Conservation (phyloP, 148 eudicot species). For the Cornus suecica region DNA sequence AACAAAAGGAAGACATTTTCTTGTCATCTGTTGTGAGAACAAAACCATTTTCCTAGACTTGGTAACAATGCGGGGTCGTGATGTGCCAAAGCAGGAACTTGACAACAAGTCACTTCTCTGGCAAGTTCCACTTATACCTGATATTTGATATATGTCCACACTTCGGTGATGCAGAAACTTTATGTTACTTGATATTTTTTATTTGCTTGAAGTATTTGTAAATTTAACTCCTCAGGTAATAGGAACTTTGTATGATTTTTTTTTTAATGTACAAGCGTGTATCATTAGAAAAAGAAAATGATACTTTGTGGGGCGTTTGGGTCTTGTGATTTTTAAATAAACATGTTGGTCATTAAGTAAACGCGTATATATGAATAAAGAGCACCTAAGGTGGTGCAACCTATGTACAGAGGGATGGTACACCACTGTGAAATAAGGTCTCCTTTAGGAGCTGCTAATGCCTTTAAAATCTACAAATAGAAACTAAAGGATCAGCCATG, state of each 20-base stretch:
- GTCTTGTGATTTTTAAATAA: too few relatives aligned
- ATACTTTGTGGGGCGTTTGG: too few relatives aligned
- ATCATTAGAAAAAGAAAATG: too few relatives aligned
- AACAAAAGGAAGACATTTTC: slow-evolving; percentile 94
- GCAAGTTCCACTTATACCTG: slow-evolving; percentile 35
- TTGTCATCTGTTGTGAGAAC: slow-evolving; percentile 95
- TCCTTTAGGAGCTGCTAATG: too few relatives aligned
- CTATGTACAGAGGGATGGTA: too few relatives aligned
- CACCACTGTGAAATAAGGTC: too few relatives aligned
- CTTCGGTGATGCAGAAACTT: not conserved
- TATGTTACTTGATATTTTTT: slow-evolving; percentile 2
- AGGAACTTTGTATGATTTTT: not conserved
- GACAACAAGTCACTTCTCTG: slow-evolving; percentile 90
- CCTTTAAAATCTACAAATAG: too few relatives aligned
- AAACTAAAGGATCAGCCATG: too few relatives aligned
- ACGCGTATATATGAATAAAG: too few relatives aligned
- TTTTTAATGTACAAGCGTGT: too few relatives aligned
- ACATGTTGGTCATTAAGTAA: too few relatives aligned
- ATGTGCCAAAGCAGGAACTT: slow-evolving; percentile 95
- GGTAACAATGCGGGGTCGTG: slow-evolving; percentile 99
- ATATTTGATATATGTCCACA: not conserved
- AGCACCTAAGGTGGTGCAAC: too few relatives aligned
- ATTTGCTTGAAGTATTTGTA: not conserved
- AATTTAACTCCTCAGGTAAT: not conserved
- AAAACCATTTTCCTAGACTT: slow-evolving; percentile 92